phyloP scores from a whole-genome alignment of 306 rosid genomes.

The Quercus ilex region DNA sequence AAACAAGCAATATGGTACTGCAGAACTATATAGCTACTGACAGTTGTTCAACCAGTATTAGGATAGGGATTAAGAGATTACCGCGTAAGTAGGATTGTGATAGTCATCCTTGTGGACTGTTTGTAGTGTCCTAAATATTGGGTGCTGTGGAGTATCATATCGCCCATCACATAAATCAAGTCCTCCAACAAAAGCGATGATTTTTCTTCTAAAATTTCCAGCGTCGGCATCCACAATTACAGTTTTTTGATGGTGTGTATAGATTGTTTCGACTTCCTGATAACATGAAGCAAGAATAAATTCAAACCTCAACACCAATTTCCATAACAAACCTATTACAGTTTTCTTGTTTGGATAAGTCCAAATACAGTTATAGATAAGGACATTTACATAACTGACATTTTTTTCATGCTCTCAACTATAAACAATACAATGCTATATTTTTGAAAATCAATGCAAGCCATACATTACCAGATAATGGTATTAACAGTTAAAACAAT shows the following conservation, averaged over 20 bases:
- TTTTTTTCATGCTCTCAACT: background rate
- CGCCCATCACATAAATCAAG: slow-evolving; percentile 96
- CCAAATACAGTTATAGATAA: background rate
- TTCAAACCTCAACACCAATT: slow-evolving; percentile 5
- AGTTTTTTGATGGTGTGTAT: slow-evolving; percentile 98
- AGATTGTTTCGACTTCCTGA: slow-evolving; percentile 92
- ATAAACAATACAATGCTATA: background rate
- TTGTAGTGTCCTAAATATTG: slow-evolving; percentile 66
- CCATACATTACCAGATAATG: background rate
- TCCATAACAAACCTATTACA: background rate
- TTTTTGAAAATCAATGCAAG: background rate
- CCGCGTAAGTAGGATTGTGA: slow-evolving; percentile 92
- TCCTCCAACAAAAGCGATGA: slow-evolving; percentile 94
- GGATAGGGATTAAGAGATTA: slow-evolving; percentile 33
- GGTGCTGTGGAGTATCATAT: slow-evolving; percentile 81
- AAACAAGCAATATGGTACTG: background rate
- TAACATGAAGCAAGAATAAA: slow-evolving; percentile 23
- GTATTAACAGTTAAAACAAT: background rate
- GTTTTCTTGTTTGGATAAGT: too few relatives aligned
- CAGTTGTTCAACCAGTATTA: slow-evolving; percentile 18
- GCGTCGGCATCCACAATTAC: slow-evolving; percentile 92
- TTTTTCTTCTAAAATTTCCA: slow-evolving; percentile 71
- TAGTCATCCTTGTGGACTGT: slow-evolving; percentile 87
- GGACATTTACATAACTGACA: background rate
- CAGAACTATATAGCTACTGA: slow-evolving; percentile 11